A percentile compares a stretch with the other conserved stretches of the same genome.
phyloP scores from a whole-genome alignment of 495 filamentous ascomycete species.

The Annulohypoxylon bovei region DNA sequence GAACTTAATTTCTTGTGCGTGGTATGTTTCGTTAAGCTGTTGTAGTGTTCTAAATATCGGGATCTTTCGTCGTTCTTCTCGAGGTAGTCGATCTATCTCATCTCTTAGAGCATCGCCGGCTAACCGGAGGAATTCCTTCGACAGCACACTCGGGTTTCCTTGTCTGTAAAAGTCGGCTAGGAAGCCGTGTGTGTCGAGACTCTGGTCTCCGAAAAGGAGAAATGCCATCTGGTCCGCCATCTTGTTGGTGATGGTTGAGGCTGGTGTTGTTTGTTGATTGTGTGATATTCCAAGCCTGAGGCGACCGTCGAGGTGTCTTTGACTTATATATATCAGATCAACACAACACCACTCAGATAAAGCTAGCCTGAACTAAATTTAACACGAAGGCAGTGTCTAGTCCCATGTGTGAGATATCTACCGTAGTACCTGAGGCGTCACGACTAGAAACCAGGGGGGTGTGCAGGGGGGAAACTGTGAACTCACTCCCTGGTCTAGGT shows the following conservation, averaged over 20 bases:
- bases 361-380: conserved; percentile 43
- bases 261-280: conserved; percentile 29
- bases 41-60: conserved; percentile 75
- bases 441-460: conserved; percentile 17
- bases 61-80: conserved; percentile 67
- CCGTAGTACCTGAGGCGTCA: conserved; percentile 27
- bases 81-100: conserved; percentile 69
- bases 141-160: conserved; percentile 70
- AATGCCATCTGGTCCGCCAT: conserved; percentile 59
- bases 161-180: conserved; percentile 68
- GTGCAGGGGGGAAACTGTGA: conserved; percentile 25
- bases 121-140: conserved; percentile 72
- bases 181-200: conserved; percentile 73
- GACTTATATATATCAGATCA: conserved; percentile 47
- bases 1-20: conserved; percentile 65
- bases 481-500: conserved; percentile 37
- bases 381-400: conserved; percentile 33
- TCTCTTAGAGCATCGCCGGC: conserved; percentile 68
- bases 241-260: conserved; percentile 36
- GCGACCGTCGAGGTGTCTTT: conserved; percentile 36
- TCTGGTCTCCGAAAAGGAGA: conserved; percentile 82
- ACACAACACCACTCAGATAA: conserved; percentile 26
- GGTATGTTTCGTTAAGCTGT: conserved; percentile 76
- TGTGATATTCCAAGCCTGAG: conserved; percentile 18
- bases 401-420: conserved; percentile 43